phyloP scores from a whole-genome alignment of 2,329 filamentous ascomycete genomes.

The Stemphylium vesicarium region DNA sequence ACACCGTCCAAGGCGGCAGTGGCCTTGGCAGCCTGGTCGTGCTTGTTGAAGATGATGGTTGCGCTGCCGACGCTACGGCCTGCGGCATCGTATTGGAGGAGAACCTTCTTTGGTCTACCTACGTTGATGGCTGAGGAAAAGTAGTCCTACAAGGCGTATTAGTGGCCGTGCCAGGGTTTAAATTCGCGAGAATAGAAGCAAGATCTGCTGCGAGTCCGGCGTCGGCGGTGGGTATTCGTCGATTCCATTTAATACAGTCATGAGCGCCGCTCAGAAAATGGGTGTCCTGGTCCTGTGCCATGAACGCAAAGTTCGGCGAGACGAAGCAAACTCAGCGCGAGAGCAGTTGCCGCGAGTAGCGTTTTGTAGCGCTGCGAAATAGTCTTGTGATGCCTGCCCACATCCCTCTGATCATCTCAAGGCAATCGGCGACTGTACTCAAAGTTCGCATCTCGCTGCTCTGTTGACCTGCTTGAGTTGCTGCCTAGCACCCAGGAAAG shows the following conservation, averaged over 20 bases:
- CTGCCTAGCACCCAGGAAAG: conserved; percentile 21
- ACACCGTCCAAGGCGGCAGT: conserved; percentile 85
- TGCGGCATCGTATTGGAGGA: conserved; percentile 90
- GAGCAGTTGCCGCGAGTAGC: conserved; percentile 15
- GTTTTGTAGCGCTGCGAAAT: conserved; percentile 21
- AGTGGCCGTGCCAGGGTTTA: conserved; percentile 59
- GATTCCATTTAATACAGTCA: conserved; percentile 31
- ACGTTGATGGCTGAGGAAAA: conserved; percentile 87
- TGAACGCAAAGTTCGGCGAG: conserved; percentile 25
- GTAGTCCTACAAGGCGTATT: conserved; percentile 87
- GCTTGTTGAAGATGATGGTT: conserved; percentile 82
- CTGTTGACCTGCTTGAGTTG: conserved; percentile 7
- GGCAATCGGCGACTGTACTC: conserved; percentile 16
- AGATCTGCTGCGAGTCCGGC: conserved; percentile 33
- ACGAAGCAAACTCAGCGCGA: conserved; percentile 14
- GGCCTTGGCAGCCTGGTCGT: conserved; percentile 83
- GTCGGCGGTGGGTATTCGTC: conserved; percentile 27
- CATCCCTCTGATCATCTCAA: conserved; percentile 17
- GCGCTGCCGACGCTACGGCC: conserved; percentile 91
- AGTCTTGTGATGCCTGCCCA: conserved; percentile 28
- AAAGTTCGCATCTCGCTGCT: conserved; percentile 24
- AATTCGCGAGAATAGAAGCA: conserved; percentile 38
- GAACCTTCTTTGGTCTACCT: conserved; percentile 87
- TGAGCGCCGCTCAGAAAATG: conserved; percentile 36
- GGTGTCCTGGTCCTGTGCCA: conserved; percentile 25